Evolutionary conservation across 208 protist species (phyloP).

Genomic region (Phytomonas francai): DNA sequence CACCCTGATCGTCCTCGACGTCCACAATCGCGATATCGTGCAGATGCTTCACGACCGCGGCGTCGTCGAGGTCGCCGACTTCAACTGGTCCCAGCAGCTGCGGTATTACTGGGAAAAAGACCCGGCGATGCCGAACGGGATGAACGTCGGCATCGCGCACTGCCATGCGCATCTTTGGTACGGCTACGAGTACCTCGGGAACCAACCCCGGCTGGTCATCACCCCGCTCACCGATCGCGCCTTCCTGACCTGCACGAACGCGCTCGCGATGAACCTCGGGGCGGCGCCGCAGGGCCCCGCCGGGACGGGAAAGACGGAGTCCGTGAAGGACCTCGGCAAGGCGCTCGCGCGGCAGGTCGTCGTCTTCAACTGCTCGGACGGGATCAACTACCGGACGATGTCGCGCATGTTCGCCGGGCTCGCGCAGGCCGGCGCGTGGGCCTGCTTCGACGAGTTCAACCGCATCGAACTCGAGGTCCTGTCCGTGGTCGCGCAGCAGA

Average conservation of each 20-base stretch:
- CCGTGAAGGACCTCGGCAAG: slow-evolving; percentile 93
- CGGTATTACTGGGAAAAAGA: slow-evolving; percentile 93
- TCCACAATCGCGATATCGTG: slow-evolving; percentile 95
- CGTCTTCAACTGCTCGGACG: slow-evolving; percentile 96
- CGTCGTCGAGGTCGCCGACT: slow-evolving; percentile 71
- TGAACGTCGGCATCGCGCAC: slow-evolving; percentile 87
- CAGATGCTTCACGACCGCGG: slow-evolving; percentile 45
- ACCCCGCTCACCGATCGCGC: slow-evolving; percentile 95
- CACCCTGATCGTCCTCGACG: slow-evolving; percentile 94
- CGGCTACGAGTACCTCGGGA: slow-evolving; percentile 96
- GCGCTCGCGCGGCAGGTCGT: slow-evolving; percentile 88
- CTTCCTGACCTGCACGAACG: slow-evolving; percentile 91
- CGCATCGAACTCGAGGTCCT: slow-evolving; percentile 95
- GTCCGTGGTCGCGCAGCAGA: slow-evolving; percentile 95
- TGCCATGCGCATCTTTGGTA: slow-evolving; percentile 88
- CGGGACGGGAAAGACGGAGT: slow-evolving; percentile 97
- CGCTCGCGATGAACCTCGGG: slow-evolving; percentile 92
- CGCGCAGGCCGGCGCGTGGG: slow-evolving; percentile 92
- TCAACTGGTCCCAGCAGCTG: slow-evolving; percentile 92
- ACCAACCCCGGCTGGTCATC: slow-evolving; percentile 93
- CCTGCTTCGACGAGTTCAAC: slow-evolving; percentile 98
- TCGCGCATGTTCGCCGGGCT: slow-evolving; percentile 95
- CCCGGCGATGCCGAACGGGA: slow-evolving; percentile 19
- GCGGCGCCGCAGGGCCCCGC: slow-evolving; percentile 93
- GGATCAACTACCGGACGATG: slow-evolving; percentile 95